phyloP scores from a whole-genome alignment of 306 rosid genomes.

The Cyamopsis tetragonoloba region DNA sequence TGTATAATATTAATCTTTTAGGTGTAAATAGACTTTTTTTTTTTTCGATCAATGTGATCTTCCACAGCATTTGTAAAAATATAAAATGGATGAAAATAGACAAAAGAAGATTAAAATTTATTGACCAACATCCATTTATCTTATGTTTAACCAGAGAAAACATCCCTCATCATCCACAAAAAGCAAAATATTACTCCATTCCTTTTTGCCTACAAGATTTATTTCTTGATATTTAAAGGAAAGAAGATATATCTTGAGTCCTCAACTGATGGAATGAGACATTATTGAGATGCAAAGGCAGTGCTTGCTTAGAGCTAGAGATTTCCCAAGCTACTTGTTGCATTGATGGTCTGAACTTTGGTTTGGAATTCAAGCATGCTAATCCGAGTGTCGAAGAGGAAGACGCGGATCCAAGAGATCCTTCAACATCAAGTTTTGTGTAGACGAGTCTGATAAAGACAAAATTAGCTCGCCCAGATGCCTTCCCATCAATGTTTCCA shows the following conservation, averaged over 20 bases:
- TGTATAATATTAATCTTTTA: too few relatives aligned
- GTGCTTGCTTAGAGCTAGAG: neutral
- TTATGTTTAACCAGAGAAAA: neutral
- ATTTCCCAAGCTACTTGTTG: neutral
- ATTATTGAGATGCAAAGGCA: neutral
- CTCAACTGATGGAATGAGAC: neutral
- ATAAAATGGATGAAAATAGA: too few relatives aligned
- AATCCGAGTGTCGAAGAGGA: neutral
- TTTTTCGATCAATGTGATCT: too few relatives aligned
- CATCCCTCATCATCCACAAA: neutral
- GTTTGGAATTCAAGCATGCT: neutral
- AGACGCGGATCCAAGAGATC: neutral
- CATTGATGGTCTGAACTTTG: conserved; percentile 11
- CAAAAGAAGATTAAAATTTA: too few relatives aligned
- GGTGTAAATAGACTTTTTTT: too few relatives aligned
- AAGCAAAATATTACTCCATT: neutral
- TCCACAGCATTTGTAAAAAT: too few relatives aligned
- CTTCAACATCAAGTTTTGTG: neutral
- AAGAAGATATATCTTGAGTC: neutral
- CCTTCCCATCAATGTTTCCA: conserved; percentile 9
- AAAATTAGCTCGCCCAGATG: neutral
- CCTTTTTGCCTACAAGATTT: neutral
- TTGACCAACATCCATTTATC: neutral
- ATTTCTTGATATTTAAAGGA: neutral
- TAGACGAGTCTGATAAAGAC: neutral